These are phyloP conservation scores for Pyrus bretschneideri DNA, from an alignment of 306 rosid genomes.

Conservation along the genomic window DNA sequence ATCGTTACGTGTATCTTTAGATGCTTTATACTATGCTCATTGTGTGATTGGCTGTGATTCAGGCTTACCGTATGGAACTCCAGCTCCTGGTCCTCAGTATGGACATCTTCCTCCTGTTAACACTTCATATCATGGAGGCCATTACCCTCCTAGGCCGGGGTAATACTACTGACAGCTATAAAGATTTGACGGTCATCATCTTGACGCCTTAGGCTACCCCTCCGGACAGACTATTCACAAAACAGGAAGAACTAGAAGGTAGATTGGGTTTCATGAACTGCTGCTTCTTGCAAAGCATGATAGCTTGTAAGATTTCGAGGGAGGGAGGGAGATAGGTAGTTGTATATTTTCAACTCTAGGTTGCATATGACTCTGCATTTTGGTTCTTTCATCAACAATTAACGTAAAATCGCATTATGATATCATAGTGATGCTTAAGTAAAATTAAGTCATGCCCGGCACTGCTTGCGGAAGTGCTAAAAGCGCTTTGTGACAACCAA, in stretches of 20 bases:
- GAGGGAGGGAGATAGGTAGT: neutral
- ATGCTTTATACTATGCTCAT: neutral
- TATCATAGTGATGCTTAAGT: neutral
- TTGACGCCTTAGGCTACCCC: neutral
- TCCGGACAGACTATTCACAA: neutral
- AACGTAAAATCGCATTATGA: neutral
- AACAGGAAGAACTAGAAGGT: neutral
- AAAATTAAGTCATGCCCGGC: too few species aligned
- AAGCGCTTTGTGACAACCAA: neutral
- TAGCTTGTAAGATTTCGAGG: neutral
- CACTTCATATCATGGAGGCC: constrained; percentile 16
- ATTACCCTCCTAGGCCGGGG: constrained; percentile 23
- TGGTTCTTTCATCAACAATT: neutral
- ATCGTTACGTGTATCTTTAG: neutral
- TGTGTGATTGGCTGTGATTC: constrained; percentile 15
- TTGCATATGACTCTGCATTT: neutral
- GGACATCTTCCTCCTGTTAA: constrained; percentile 15
- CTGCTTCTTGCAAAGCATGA: neutral
- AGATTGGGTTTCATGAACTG: too few species aligned
- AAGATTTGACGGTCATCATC: constrained; percentile 5
- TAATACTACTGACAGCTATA: constrained; percentile 7
- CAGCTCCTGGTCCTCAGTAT: constrained; percentile 19
- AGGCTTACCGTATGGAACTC: constrained; percentile 34
- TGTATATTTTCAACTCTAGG: neutral
- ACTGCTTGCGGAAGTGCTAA: neutral